These are phyloP conservation scores for Fraxinus anomala DNA, from an alignment of 257 asterid genomes.

Conservation along the genomic window DNA sequence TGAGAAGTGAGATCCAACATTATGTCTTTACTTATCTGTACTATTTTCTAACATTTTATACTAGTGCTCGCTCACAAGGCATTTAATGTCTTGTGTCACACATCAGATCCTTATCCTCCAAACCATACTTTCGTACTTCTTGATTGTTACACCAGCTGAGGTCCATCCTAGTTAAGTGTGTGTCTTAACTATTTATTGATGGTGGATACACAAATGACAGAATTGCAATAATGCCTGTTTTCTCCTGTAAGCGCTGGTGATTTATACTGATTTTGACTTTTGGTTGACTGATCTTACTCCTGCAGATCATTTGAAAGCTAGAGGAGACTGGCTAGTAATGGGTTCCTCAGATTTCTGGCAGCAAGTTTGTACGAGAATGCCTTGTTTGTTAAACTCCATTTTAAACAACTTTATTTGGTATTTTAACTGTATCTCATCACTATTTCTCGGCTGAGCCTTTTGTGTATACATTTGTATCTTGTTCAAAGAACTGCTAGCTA, in stretches of 20 bases:
- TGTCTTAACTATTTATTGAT: background rate
- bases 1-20: background rate
- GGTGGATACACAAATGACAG: background rate
- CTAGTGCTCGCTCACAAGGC: background rate
- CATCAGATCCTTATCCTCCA: background rate
- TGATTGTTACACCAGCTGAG: background rate
- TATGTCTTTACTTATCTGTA: background rate
- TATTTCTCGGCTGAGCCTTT: slow-evolving; percentile 17
- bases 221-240: background rate
- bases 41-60: background rate
- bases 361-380: slow-evolving; percentile 8
- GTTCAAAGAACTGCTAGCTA: slow-evolving; percentile 26
- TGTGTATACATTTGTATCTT: slow-evolving; percentile 24
- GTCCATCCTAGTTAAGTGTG: background rate
- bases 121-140: background rate
- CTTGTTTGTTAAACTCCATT: slow-evolving; percentile 10
- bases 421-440: slow-evolving; percentile 11
- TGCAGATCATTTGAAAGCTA: slow-evolving; percentile 29
- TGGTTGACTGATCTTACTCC: slow-evolving; percentile 9
- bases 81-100: background rate
- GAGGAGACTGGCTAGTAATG: slow-evolving; percentile 25
- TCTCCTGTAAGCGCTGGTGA: background rate
- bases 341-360: slow-evolving; percentile 10
- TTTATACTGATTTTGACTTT: slow-evolving; percentile 10
- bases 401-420: slow-evolving; percentile 13